Percentiles rank a stretch among this genome's conserved stretches.
Conservation (phyloP, 2,329 filamentous ascomycete species). For the Juglanconis juglandina region DNA sequence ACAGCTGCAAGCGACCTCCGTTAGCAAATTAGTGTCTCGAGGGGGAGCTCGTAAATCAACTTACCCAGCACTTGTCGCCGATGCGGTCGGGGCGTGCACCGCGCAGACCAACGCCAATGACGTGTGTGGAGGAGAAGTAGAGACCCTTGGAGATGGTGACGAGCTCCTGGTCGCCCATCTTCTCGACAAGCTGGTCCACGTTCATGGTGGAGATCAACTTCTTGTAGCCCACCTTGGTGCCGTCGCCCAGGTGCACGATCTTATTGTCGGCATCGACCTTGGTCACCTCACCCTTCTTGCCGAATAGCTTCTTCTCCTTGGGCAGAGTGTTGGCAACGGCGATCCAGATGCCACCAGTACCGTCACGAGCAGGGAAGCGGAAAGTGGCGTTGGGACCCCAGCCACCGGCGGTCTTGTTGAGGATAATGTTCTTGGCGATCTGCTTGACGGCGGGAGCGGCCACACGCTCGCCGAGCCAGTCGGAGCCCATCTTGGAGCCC, state of each 20-base stretch:
- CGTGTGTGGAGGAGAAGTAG: slow-evolving; percentile 96
- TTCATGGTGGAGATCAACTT: slow-evolving; percentile 96
- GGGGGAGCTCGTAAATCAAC: slow-evolving; percentile 21
- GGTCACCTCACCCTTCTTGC: slow-evolving; percentile 76
- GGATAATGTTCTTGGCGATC: slow-evolving; percentile 88
- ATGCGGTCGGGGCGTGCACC: slow-evolving; percentile 90
- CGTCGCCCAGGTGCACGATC: slow-evolving; percentile 76
- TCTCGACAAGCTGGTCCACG: slow-evolving; percentile 81
- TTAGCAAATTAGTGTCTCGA: slow-evolving; percentile 20
- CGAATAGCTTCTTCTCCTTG: slow-evolving; percentile 86
- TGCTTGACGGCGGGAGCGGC: slow-evolving; percentile 94
- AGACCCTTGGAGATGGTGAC: slow-evolving; percentile 81
- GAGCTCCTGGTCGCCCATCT: slow-evolving; percentile 84
- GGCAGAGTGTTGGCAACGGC: slow-evolving; percentile 91
- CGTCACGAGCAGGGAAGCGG: slow-evolving; percentile 92
- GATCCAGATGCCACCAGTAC: slow-evolving; percentile 98
- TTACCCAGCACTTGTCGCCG: slow-evolving; percentile 97
- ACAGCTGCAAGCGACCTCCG: slow-evolving; percentile 54
- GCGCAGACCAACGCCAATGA: slow-evolving; percentile 92
- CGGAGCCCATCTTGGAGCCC: slow-evolving; percentile 82
- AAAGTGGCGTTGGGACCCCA: slow-evolving; percentile 99
- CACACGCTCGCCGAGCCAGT: slow-evolving; percentile 97
- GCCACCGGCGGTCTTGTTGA: slow-evolving; percentile 92
- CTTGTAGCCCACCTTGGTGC: slow-evolving; percentile 84
- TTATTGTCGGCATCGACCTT: slow-evolving; percentile 86